A percentile compares a stretch with the other conserved stretches of the same genome.
Evolutionary conservation across 2,329 filamentous ascomycete species (phyloP).

Genomic region (Alternaria alternata): DNA sequence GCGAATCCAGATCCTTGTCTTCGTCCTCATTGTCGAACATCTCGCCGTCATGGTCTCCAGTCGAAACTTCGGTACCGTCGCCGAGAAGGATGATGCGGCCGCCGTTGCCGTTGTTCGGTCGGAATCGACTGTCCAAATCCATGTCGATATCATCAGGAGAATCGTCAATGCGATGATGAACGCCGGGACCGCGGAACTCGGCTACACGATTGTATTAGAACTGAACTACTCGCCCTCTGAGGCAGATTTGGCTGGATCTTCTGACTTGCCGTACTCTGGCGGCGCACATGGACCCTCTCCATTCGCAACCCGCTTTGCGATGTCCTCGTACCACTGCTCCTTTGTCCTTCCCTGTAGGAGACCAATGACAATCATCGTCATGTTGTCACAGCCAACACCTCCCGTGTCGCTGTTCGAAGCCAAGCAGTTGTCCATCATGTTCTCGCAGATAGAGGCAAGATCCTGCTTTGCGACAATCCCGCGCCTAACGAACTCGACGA

Average conservation of each 20-base stretch:
- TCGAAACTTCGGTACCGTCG: constrained; percentile 91
- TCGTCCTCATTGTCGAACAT: constrained; percentile 93
- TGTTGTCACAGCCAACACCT: constrained; percentile 98
- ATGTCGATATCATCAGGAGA: constrained; percentile 71
- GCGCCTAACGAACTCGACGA: constrained; percentile 94
- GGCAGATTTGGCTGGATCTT: constrained; percentile 49
- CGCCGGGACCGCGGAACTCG: constrained; percentile 61
- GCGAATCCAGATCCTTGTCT: constrained; percentile 84
- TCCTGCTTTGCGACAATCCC: constrained; percentile 97
- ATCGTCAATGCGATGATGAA: constrained; percentile 60
- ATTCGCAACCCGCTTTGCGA: constrained; percentile 91
- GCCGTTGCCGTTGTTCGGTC: constrained; percentile 68
- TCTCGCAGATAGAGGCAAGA: constrained; percentile 94
- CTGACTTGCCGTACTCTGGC: constrained; percentile 96
- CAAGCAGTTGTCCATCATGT: constrained; percentile 99
- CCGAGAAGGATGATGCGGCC: constrained; percentile 94
- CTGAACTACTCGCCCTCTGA: constrained; percentile 44
- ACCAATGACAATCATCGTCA: constrained; percentile 95
- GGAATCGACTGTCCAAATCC: constrained; percentile 73
- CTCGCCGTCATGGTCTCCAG: constrained; percentile 87
- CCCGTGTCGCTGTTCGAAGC: constrained; percentile 98
- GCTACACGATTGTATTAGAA: constrained; percentile 53
- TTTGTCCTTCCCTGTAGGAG: constrained; percentile 90
- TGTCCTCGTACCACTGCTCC: constrained; percentile 98
- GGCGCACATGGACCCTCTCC: constrained; percentile 98